A percentile compares a stretch with the other conserved stretches of the same genome.
Conservation (phyloP, 176 grass and related monocot species). For the Areca catechu region DNA sequence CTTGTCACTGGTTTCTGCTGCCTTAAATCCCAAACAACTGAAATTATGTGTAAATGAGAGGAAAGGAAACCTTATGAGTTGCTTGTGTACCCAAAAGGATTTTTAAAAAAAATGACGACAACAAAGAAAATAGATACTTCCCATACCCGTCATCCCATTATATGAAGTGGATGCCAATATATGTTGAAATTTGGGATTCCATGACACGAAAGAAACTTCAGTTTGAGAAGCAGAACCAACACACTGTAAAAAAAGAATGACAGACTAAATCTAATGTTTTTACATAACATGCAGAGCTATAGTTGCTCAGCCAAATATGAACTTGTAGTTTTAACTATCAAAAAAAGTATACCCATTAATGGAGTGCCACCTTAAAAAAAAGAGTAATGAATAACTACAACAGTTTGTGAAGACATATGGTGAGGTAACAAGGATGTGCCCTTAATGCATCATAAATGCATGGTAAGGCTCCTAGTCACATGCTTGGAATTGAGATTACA, state of each 20-base stretch:
- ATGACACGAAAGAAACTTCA: slow-evolving; percentile 85
- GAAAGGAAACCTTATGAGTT: slow-evolving; percentile 20
- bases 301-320: not conserved
- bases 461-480: no score
- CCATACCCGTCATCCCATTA: slow-evolving; percentile 80
- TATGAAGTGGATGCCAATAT: slow-evolving; percentile 81
- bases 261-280: not conserved
- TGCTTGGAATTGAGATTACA: no score
- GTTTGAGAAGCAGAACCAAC: slow-evolving; percentile 78
- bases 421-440: no score
- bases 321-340: no score
- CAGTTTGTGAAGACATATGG: no score
- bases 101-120: no score
- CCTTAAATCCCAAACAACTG: slow-evolving; percentile 99
- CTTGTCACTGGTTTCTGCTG: slow-evolving; percentile 79
- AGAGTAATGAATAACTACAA: no score
- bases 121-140: slow-evolving; percentile 9
- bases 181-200: slow-evolving; percentile 97
- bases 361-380: no score
- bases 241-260: slow-evolving; percentile 29
- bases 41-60: slow-evolving; percentile 3
- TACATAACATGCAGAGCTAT: not conserved
- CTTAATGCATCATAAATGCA: no score
- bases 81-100: slow-evolving; percentile 1
- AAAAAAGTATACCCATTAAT: no score